Evolutionary conservation across 2,329 filamentous ascomycete genomes (phyloP).

Genomic region (Sarocladium kiliense): DNA sequence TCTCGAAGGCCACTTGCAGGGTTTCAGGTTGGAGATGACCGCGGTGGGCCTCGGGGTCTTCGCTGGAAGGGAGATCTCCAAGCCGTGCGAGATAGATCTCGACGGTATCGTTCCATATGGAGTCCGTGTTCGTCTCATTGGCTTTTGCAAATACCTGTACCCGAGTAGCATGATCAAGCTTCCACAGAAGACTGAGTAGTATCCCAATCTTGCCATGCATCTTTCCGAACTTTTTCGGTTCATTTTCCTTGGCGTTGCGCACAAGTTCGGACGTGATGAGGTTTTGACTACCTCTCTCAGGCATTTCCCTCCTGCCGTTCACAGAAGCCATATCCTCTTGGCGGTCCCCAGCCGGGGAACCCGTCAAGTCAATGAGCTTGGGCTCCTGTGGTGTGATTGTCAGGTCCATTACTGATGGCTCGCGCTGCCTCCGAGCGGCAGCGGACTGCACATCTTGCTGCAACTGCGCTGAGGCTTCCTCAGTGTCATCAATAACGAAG

Average conservation of each 20-base stretch:
- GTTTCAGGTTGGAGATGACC: background rate
- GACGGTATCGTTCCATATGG: background rate
- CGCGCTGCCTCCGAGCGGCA: background rate
- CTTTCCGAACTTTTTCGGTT: background rate
- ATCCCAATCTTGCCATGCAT: background rate
- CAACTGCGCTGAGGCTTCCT: constrained; percentile 15
- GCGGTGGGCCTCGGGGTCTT: background rate
- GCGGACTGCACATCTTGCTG: background rate
- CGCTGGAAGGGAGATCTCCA: background rate
- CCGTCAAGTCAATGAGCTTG: background rate
- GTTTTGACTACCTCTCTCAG: background rate
- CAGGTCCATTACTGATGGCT: background rate
- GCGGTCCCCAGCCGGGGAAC: background rate
- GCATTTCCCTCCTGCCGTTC: background rate
- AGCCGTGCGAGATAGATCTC: background rate
- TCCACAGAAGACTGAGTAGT: background rate
- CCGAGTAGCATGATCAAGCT: background rate
- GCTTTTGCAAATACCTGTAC: background rate
- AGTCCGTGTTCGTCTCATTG: background rate
- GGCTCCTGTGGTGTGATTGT: background rate
- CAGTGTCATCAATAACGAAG: constrained; percentile 41
- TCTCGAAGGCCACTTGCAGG: background rate
- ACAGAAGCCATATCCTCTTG: background rate
- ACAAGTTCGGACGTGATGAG: background rate
- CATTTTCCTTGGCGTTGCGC: background rate